Conservation (phyloP, 805 yeast genomes). For the Yarrowia hollandica region DNA sequence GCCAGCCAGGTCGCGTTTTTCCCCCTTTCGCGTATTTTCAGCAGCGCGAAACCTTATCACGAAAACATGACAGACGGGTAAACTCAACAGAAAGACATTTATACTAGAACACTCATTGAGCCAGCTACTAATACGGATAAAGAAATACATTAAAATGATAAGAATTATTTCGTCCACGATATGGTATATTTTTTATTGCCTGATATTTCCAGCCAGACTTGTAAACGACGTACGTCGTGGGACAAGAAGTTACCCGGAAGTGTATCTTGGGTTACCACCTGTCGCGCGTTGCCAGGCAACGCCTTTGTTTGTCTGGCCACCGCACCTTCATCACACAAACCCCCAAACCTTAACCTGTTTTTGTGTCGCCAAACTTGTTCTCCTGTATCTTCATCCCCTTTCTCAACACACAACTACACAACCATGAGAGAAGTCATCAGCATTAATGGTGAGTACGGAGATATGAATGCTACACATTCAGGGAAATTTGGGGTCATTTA, state of each 20-base stretch:
- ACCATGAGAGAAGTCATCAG: conserved; percentile 90
- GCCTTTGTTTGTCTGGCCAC: conserved; percentile 4
- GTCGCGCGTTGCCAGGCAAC: conserved; percentile 8
- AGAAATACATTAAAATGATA: no score
- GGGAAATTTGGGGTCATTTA: no score
- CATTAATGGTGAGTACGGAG: conserved; percentile 66
- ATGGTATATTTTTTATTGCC: no score
- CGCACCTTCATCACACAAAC: neutral
- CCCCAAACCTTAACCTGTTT: conserved; percentile 12
- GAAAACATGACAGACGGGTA: conserved; percentile 11
- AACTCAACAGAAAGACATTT: neutral
- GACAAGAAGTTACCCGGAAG: conserved; percentile 10
- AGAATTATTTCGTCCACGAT: no score
- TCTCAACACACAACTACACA: conserved; percentile 15
- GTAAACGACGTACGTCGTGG: no score
- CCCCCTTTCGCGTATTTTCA: conserved; percentile 24
- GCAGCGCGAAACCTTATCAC: conserved; percentile 20
- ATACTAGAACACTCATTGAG: no score
- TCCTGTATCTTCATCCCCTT: conserved; percentile 15
- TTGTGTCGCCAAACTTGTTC: conserved; percentile 27
- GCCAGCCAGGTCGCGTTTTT: conserved; percentile 5
- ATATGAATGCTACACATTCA: no score
- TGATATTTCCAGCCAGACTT: no score
- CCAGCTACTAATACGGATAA: no score
- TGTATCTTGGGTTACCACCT: conserved; percentile 1